Evolutionary conservation across 1,284 basidiomycete genomes (phyloP), one percentile per base, ranked within the genome.

Genomic region (Ganoderma multipileum): DNA sequence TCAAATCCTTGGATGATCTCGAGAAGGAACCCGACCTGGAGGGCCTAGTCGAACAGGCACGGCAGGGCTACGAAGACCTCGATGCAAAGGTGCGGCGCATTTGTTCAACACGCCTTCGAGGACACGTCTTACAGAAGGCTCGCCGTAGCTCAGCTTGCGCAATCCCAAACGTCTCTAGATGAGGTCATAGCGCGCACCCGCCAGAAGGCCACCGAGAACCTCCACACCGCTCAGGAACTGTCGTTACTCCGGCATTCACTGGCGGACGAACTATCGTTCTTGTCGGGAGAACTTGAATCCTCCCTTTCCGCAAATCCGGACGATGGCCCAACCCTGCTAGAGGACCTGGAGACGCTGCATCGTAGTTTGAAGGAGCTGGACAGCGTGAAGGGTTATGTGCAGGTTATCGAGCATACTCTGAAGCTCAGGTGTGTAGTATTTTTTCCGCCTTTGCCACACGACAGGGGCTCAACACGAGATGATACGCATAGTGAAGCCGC

Each of bases 311-410:
- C 38, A 14, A 83, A 81, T 26, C 83, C 81, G 47, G 83, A 85
- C 5, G 80, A 78, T 41, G 77, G 82, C 52, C 82, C 89, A 1
- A 93, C 91, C 0, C 81, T 95, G 14, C 82, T 97, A n/a, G 93
- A 97, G 79, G 90, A 90, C 50, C 84, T 96, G 69, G 93, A 96
- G 76, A 86, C 85, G 0, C 80, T 94, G 66, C 92, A 95, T 76
- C 84, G 87, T 65, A 87, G 86, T 75, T 77, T 97, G 73, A 90
- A 88, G 76, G 91, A 94, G 75, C 83, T 96, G 39, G 85, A 92
- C 74, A 88, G 87, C 63, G 89, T 95, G 11, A 89, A 90, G 74
- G 85, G 86, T 28, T 97, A 97, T 80, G 88, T 94, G 7, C 86
- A 87, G 61, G 83, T 95, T 6, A 82, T 96, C 41, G 87, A 95